Conservation (phyloP, 2,329 filamentous ascomycete genomes). For the Diplocarpon mali region DNA sequence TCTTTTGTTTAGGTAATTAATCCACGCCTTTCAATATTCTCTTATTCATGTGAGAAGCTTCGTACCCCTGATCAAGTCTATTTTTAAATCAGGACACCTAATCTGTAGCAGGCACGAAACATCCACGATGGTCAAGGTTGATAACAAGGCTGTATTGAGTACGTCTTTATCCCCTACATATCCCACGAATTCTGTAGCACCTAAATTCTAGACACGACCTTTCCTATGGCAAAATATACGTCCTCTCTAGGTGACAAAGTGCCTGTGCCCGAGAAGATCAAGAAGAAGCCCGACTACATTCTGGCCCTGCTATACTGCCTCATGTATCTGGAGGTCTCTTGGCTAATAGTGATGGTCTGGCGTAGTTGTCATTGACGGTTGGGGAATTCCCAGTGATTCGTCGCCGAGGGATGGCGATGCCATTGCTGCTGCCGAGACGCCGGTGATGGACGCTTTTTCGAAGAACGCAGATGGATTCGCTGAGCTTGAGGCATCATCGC, state of each 20-base stretch:
- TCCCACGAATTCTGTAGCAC: constrained; percentile 24
- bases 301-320: constrained; percentile 41
- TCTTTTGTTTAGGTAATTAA: neutral
- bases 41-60: too few species aligned
- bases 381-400: constrained; percentile 74
- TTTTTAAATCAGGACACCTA: constrained; percentile 8
- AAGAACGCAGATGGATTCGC: constrained; percentile 75
- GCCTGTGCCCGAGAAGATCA: constrained; percentile 7
- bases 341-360: constrained; percentile 46
- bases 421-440: constrained; percentile 86
- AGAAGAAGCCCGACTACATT: constrained; percentile 27
- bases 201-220: constrained; percentile 3
- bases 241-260: neutral
- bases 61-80: neutral
- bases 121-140: constrained; percentile 50
- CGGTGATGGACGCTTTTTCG: constrained; percentile 87
- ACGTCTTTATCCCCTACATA: constrained; percentile 25
- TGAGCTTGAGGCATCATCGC: constrained; percentile 88
- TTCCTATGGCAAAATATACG: neutral
- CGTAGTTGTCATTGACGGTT: constrained; percentile 96
- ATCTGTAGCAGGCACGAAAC: constrained; percentile 15
- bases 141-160: constrained; percentile 61
- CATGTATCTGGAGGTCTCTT: constrained; percentile 44
- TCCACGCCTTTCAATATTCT: too few species aligned
- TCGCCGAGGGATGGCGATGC: constrained; percentile 88